A percentile compares a stretch with the other conserved stretches of the same genome.
Evolutionary conservation across 225 moss, liverwort and hornwort species (phyloP).

Genomic region (Pseudoscleropodium purum): DNA sequence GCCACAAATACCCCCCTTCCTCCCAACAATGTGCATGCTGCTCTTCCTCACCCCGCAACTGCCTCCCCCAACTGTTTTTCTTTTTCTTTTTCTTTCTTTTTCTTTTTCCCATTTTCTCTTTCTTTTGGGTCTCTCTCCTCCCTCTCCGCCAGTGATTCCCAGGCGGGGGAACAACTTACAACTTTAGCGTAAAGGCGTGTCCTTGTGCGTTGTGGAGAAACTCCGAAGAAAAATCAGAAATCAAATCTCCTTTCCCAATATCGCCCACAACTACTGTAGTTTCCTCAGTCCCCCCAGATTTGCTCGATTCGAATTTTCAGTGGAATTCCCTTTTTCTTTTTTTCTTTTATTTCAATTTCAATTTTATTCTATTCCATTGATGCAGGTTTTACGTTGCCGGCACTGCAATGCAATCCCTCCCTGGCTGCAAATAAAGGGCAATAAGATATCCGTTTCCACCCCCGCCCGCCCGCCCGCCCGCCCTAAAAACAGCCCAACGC

Average conservation of each 20-base stretch:
- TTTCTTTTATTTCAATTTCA: too few relatives aligned
- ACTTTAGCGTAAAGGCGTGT: too few relatives aligned
- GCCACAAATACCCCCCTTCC: neutral
- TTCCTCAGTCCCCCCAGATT: neutral
- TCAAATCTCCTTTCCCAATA: neutral
- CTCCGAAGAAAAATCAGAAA: neutral
- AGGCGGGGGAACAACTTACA: neutral
- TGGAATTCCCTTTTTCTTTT: neutral
- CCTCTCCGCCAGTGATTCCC: too few relatives aligned
- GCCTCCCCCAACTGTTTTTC: neutral
- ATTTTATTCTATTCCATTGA: too few relatives aligned
- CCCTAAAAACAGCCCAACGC: too few relatives aligned
- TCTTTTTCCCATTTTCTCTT: too few relatives aligned
- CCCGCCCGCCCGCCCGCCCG: neutral
- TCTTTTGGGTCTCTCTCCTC: neutral
- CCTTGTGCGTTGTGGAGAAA: too few relatives aligned
- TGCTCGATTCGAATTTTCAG: neutral
- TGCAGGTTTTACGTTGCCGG: neutral
- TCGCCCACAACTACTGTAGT: neutral
- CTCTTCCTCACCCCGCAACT: neutral
- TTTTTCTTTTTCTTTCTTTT: neutral
- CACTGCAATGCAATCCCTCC: neutral
- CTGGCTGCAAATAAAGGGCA: too few relatives aligned
- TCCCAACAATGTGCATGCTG: neutral
- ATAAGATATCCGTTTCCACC: too few relatives aligned